Conservation (phyloP, 2,329 filamentous ascomycete species). For the Fusarium sp. region DNA sequence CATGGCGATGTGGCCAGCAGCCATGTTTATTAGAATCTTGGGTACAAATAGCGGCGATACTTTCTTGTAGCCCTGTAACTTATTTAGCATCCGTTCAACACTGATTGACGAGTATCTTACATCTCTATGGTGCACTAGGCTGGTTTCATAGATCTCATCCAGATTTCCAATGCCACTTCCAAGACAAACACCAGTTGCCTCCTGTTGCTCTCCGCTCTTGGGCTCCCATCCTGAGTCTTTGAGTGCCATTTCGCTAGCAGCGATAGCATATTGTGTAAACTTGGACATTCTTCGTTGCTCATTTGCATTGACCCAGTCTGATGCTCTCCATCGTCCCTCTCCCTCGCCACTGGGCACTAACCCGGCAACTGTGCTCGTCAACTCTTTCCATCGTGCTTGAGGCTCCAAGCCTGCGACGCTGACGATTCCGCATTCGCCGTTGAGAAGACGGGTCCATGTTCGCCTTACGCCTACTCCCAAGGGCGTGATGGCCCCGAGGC, state of each 20-base stretch:
- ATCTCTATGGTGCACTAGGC: constrained; percentile 79
- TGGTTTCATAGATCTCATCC: constrained; percentile 89
- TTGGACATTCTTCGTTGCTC: constrained; percentile 86
- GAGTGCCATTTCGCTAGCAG: constrained; percentile 88
- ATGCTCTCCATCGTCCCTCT: constrained; percentile 65
- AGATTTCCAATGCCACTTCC: constrained; percentile 97
- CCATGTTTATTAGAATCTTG: constrained; percentile 92
- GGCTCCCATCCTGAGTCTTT: constrained; percentile 85
- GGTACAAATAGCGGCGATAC: constrained; percentile 96
- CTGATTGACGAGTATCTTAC: constrained; percentile 63
- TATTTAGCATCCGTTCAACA: constrained; percentile 20
- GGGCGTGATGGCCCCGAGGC: constrained; percentile 85
- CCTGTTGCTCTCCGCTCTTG: constrained; percentile 71
- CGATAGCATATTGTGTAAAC: constrained; percentile 93
- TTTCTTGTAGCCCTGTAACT: constrained; percentile 84
- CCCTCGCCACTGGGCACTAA: constrained; percentile 74
- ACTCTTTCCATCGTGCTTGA: constrained; percentile 72
- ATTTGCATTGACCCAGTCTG: constrained; percentile 67
- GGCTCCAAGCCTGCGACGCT: constrained; percentile 76
- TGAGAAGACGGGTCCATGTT: constrained; percentile 86
- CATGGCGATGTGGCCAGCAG: constrained; percentile 95
- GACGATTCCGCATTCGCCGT: constrained; percentile 84
- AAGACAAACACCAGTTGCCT: constrained; percentile 89
- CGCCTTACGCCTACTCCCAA: constrained; percentile 83
- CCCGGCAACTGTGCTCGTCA: constrained; percentile 90